Conservation (phyloP, 768 basidiomycete genomes). For the Auricularia sp. region DNA sequence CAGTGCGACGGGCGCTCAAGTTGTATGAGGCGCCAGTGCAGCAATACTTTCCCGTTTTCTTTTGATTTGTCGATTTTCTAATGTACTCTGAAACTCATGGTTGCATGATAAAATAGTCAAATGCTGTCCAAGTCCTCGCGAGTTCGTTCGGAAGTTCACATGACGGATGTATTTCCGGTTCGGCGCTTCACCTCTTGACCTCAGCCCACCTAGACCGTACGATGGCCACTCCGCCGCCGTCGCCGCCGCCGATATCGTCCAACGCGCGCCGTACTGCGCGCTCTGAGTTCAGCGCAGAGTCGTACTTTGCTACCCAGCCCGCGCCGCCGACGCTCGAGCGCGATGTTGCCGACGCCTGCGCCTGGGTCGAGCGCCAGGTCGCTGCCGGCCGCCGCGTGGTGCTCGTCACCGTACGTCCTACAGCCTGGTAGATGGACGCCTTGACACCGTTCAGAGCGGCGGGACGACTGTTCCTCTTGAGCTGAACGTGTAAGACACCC, state of each 20-base stretch:
- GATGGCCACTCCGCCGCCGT: background rate
- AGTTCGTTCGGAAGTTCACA: no score
- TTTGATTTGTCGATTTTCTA: no score
- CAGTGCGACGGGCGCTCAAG: no score
- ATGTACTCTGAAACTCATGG: no score
- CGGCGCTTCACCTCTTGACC: no score
- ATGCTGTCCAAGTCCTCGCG: no score
- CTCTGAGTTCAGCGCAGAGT: constrained; percentile 64
- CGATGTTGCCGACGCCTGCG: constrained; percentile 50
- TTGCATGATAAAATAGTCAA: no score
- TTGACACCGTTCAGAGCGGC: constrained; percentile 56
- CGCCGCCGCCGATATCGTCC: background rate
- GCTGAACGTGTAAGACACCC: constrained; percentile 84
- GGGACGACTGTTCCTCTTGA: constrained; percentile 97
- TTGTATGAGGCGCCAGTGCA: no score
- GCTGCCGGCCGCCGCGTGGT: constrained; percentile 66
- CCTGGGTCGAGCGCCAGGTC: constrained; percentile 62
- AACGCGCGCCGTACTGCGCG: background rate
- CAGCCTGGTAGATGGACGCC: background rate
- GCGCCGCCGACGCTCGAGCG: constrained; percentile 64
- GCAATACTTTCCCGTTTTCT: no score
- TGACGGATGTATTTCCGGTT: no score
- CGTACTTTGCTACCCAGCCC: constrained; percentile 82
- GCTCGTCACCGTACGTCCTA: constrained; percentile 72
- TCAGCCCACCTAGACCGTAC: no score